Conservation (phyloP, 352 stramenopile species). For the Pythium aquatile region DNA sequence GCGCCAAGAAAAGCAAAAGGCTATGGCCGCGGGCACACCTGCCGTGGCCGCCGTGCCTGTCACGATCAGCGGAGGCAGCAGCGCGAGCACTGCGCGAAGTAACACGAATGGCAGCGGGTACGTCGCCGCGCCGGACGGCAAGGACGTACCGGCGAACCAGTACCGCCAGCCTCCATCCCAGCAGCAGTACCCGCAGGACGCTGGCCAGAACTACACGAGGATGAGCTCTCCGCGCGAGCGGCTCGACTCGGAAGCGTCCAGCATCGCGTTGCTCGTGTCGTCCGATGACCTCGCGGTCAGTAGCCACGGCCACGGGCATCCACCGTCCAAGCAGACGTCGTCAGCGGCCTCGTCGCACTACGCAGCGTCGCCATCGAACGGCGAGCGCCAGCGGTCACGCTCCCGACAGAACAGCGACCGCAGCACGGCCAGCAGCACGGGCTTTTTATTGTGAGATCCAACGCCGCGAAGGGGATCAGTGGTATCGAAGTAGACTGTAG, state of each 20-base stretch:
- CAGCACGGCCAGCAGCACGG: constrained; percentile 14
- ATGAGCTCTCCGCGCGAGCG: constrained; percentile 61
- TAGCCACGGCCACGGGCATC: constrained; percentile 24
- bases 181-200: constrained; percentile 3
- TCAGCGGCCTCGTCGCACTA: not conserved
- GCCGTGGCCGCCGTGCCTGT: not conserved
- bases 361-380: not conserved
- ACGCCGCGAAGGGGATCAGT: not conserved
- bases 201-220: constrained; percentile 29
- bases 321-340: constrained; percentile 29
- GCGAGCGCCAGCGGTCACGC: constrained; percentile 3
- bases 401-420: constrained; percentile 19
- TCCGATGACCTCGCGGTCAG: not conserved
- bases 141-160: constrained; percentile 4
- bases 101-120: not conserved
- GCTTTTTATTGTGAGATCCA: constrained; percentile 18
- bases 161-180: constrained; percentile 13
- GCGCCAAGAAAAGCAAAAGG: constrained; percentile 11
- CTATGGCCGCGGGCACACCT: constrained; percentile 4
- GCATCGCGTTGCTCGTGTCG: constrained; percentile 57
- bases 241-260: constrained; percentile 49
- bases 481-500: too few species aligned
- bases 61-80: not conserved
- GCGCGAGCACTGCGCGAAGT: not conserved
- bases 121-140: not conserved